A percentile compares a stretch with the other conserved stretches of the same genome.
These are phyloP conservation scores for Colletotrichum trifolii DNA, from an alignment of 2,329 filamentous ascomycete genomes.

Conservation along the genomic window DNA sequence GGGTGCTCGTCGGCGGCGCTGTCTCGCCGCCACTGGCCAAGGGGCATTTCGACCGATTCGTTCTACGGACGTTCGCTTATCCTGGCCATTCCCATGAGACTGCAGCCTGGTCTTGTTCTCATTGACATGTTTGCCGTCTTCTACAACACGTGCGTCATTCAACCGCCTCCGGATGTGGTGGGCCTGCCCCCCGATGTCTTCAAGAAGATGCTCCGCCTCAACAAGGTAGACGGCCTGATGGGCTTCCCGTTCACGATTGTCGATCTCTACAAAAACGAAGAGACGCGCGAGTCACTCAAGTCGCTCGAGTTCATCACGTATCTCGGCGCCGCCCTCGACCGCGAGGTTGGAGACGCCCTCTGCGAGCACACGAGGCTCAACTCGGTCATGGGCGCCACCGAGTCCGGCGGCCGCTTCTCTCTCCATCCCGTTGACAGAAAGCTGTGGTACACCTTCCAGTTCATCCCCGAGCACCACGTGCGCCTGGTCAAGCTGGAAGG, in stretches of 20 bases:
- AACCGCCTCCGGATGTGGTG: not conserved
- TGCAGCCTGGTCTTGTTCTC: not conserved
- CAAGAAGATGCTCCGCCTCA: not conserved
- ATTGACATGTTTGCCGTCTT: constrained; percentile 7
- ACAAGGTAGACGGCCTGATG: not conserved
- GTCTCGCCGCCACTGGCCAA: constrained; percentile 1
- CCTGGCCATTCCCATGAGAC: not conserved
- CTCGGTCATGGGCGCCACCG: constrained; percentile 9
- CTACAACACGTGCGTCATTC: not conserved
- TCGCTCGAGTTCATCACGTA: not conserved
- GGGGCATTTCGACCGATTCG: constrained; percentile 2
- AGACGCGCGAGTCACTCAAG: not conserved
- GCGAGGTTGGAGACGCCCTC: not conserved
- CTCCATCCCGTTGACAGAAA: not conserved
- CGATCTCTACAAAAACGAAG: not conserved
- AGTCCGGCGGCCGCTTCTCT: constrained; percentile 25
- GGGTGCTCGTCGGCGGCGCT: constrained; percentile 2
- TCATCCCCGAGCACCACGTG: constrained; percentile 4
- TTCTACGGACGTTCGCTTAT: constrained; percentile 1
- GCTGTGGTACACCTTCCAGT: constrained; percentile 2
- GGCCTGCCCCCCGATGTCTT: not conserved
- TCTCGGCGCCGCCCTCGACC: not conserved
- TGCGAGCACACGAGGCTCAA: constrained; percentile 1
- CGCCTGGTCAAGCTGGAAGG: constrained; percentile 7
- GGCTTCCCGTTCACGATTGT: not conserved